Evolutionary conservation across 73 alveolate genomes (phyloP).

Genomic region (Halteria grandinella): DNA sequence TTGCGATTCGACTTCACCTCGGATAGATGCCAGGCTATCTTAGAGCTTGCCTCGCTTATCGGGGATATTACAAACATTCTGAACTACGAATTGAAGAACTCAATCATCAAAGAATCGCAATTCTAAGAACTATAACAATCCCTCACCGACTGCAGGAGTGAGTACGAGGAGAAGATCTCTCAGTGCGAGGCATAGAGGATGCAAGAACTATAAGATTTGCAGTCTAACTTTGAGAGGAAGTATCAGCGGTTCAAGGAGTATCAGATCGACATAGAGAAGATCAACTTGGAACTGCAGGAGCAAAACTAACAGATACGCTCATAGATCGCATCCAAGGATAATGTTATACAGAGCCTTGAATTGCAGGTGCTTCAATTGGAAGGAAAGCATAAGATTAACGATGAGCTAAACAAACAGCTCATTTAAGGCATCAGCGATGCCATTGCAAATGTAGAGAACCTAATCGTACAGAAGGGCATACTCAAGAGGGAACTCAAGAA

Average conservation of each 20-base stretch:
- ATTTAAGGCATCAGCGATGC: too few species aligned
- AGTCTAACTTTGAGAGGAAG: slow-evolving; percentile 20
- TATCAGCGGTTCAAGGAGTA: slow-evolving; percentile 37
- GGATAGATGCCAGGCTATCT: background rate
- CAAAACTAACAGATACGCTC: too few species aligned
- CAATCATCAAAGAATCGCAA: slow-evolving; percentile 1
- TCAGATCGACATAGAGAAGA: slow-evolving; percentile 32
- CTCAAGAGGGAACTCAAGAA: slow-evolving; percentile 22
- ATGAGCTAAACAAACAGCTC: too few species aligned
- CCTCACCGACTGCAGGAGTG: background rate
- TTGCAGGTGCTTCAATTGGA: too few species aligned
- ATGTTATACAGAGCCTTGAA: too few species aligned
- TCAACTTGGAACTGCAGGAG: slow-evolving; percentile 7
- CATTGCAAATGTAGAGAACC: too few species aligned
- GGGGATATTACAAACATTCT: slow-evolving; percentile 45
- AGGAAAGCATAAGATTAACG: too few species aligned
- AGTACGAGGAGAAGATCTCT: background rate
- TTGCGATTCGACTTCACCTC: slow-evolving; percentile 8
- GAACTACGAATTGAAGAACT: slow-evolving; percentile 26
- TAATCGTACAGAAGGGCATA: background rate
- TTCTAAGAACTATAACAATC: background rate
- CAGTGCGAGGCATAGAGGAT: background rate
- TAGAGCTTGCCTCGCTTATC: slow-evolving; percentile 8
- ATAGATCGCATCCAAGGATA: too few species aligned
- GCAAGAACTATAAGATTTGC: slow-evolving; percentile 8